Evolutionary conservation across 441 rosid genomes (phyloP).

Genomic region (Oxalis stricta): DNA sequence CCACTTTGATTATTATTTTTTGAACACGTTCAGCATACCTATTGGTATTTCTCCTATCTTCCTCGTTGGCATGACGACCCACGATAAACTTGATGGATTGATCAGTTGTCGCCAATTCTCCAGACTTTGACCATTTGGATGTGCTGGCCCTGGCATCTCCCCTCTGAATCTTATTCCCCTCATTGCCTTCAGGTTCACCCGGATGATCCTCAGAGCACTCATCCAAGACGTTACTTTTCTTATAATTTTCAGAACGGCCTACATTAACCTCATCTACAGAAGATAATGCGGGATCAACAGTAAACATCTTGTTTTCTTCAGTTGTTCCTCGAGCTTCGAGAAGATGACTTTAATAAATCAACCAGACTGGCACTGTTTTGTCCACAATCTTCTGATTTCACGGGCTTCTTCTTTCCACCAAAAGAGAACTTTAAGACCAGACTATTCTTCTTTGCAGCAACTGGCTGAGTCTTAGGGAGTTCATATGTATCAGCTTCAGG

Average conservation of each 20-base stretch:
- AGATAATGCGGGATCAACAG: slow-evolving; percentile 26
- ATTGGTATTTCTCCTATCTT: slow-evolving; percentile 17
- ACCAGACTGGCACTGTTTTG: slow-evolving; percentile 15
- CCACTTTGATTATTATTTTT: slow-evolving; percentile 5
- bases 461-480: slow-evolving; percentile 25
- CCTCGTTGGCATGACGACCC: slow-evolving; percentile 13
- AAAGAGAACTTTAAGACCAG: slow-evolving; percentile 48
- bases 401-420: slow-evolving; percentile 34
- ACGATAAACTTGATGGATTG: slow-evolving; percentile 13
- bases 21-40: slow-evolving; percentile 31
- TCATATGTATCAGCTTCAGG: slow-evolving; percentile 19
- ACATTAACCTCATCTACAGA: slow-evolving; percentile 23
- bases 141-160: slow-evolving; percentile 23
- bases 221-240: slow-evolving; percentile 15
- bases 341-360: slow-evolving; percentile 18
- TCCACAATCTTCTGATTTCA: slow-evolving; percentile 23
- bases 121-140: slow-evolving; percentile 12
- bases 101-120: slow-evolving; percentile 11
- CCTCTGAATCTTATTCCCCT: slow-evolving; percentile 20
- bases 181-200: slow-evolving; percentile 20
- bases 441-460: slow-evolving; percentile 39
- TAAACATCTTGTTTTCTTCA: slow-evolving; percentile 15
- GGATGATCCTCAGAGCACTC: slow-evolving; percentile 15
- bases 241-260: slow-evolving; percentile 17
- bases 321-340: slow-evolving; percentile 23